These are phyloP conservation scores for Gillenia trifoliata DNA, from an alignment of 306 rosid species.

Conservation along the genomic window DNA sequence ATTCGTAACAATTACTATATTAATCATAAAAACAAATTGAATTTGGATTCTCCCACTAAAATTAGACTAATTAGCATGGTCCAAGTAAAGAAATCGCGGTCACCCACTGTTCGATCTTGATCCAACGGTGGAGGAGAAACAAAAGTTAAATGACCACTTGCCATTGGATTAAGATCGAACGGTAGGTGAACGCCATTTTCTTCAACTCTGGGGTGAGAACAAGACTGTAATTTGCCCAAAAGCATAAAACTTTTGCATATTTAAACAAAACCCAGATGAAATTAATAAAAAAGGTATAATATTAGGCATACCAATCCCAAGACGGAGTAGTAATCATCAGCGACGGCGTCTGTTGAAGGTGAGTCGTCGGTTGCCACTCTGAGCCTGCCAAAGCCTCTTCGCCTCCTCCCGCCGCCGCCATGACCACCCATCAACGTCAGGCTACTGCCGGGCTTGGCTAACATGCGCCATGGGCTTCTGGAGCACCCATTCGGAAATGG, in stretches of 20 bases:
- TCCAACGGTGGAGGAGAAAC: no score
- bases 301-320: slow-evolving; percentile 65
- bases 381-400: slow-evolving; percentile 45
- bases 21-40: background rate
- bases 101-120: no score
- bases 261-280: slow-evolving; percentile 10
- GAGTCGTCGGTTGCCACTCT: slow-evolving; percentile 56
- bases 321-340: slow-evolving; percentile 86
- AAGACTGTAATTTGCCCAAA: no score
- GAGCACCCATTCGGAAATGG: slow-evolving; percentile 36
- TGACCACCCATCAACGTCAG: slow-evolving; percentile 26
- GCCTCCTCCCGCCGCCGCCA: slow-evolving; percentile 25
- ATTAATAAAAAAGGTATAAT: background rate
- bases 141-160: no score
- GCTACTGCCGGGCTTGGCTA: slow-evolving; percentile 24
- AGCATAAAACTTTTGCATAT: background rate
- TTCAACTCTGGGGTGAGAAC: no score
- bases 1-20: background rate
- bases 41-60: background rate
- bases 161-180: no score
- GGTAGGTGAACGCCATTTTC: no score
- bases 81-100: background rate
- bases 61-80: background rate
- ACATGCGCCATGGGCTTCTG: slow-evolving; percentile 40
- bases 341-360: slow-evolving; percentile 37